Percentiles rank a stretch among this genome's conserved stretches.
Evolutionary conservation across 768 basidiomycete genomes (phyloP).

Genomic region (Lentinus brumalis): DNA sequence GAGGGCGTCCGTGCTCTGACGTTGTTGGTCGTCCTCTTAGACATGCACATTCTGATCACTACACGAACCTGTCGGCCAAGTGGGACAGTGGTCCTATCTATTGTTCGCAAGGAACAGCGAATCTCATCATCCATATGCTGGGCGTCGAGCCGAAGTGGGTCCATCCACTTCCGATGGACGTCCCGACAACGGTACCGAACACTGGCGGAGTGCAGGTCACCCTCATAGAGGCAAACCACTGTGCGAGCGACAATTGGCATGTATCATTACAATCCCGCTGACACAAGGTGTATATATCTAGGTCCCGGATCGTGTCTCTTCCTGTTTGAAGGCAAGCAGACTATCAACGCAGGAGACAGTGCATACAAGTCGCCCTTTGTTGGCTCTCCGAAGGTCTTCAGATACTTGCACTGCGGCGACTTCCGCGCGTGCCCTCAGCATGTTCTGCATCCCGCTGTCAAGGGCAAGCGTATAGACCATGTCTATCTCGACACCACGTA

Average conservation of each 20-base stretch:
- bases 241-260: constrained; percentile 38
- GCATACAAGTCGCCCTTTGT: constrained; percentile 69
- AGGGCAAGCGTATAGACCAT: constrained; percentile 79
- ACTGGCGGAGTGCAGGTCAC: constrained; percentile 88
- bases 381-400: constrained; percentile 69
- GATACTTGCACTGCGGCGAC: constrained; percentile 96
- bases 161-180: constrained; percentile 80
- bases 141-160: constrained; percentile 90
- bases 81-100: constrained; percentile 96
- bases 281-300: constrained; percentile 11
- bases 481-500: constrained; percentile 98
- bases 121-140: constrained; percentile 89
- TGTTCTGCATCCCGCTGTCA: constrained; percentile 80
- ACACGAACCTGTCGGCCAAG: constrained; percentile 84
- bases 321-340: constrained; percentile 91
- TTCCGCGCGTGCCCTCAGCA: constrained; percentile 90
- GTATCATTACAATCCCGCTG: not conserved
- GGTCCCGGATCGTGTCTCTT: constrained; percentile 92
- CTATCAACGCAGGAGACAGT: constrained; percentile 85
- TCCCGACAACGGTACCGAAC: constrained; percentile 70
- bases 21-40: constrained; percentile 40
- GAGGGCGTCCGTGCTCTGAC: not conserved
- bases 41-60: constrained; percentile 97
- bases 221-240: constrained; percentile 97
- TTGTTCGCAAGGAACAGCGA: constrained; percentile 92